phyloP scores from a whole-genome alignment of 1,284 basidiomycete species.

The Papiliotrema flavescens region DNA sequence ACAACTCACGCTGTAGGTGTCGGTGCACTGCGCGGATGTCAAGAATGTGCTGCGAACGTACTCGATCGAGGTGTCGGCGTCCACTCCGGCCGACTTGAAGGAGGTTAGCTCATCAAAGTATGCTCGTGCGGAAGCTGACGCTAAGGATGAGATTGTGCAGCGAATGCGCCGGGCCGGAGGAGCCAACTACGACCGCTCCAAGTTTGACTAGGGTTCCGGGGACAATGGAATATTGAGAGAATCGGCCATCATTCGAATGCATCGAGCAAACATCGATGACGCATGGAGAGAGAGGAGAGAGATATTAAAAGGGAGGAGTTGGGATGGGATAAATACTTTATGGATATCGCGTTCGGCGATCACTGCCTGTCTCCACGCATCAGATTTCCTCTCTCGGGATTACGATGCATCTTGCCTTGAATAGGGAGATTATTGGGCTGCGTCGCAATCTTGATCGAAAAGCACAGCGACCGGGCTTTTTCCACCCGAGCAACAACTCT shows the following conservation, averaged over 20 bases:
- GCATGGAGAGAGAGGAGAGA: too few relatives aligned
- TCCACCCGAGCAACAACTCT: too few relatives aligned
- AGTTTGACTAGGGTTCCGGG: conserved; percentile 37
- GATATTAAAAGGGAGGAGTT: too few relatives aligned
- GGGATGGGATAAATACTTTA: too few relatives aligned
- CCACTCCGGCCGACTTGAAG: conserved; percentile 72
- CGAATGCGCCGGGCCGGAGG: conserved; percentile 41
- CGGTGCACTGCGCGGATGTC: conserved; percentile 80
- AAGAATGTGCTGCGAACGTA: conserved; percentile 72
- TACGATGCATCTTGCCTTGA: too few relatives aligned
- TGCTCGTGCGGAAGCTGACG: neutral
- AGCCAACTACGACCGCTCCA: conserved; percentile 48
- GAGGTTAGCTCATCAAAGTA: conserved; percentile 58
- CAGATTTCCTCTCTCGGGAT: too few relatives aligned
- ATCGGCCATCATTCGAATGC: neutral
- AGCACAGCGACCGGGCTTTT: too few relatives aligned
- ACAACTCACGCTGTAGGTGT: conserved; percentile 58
- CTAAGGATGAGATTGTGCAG: conserved; percentile 39
- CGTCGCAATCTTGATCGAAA: too few relatives aligned
- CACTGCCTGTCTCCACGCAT: too few relatives aligned
- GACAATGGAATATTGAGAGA: too few relatives aligned
- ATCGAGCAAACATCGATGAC: neutral
- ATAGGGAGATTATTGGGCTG: too few relatives aligned
- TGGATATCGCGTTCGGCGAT: too few relatives aligned
- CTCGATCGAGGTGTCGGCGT: conserved; percentile 80